These are phyloP conservation scores for Arctostaphylos glauca DNA, from an alignment of 148 eudicot species.

Conservation along the genomic window DNA sequence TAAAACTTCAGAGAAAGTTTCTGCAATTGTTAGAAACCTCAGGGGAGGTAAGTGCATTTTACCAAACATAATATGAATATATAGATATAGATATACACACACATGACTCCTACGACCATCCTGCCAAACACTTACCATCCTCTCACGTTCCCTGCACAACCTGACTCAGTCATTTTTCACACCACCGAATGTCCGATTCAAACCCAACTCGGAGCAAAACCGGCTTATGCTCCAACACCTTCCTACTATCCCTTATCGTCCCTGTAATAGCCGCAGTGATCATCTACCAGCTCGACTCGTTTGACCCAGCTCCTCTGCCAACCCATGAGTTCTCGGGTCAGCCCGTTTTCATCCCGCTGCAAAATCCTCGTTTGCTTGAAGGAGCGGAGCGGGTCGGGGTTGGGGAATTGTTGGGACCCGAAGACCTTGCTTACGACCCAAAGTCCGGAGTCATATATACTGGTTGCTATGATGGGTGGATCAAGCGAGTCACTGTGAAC, in stretches of 20 bases:
- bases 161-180: neutral
- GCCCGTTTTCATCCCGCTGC: conserved; percentile 21
- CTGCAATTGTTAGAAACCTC: too few species aligned
- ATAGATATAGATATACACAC: too few species aligned
- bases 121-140: too few species aligned
- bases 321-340: conserved; percentile 33
- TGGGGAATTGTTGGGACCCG: conserved; percentile 51
- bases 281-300: conserved; percentile 48
- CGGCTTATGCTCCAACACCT: conserved; percentile 15
- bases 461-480: conserved; percentile 69
- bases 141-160: neutral
- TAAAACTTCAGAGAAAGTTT: too few species aligned
- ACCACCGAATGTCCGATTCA: neutral
- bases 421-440: conserved; percentile 57
- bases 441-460: conserved; percentile 39
- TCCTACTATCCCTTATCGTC: conserved; percentile 15
- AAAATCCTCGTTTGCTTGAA: conserved; percentile 32
- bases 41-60: too few species aligned
- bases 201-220: neutral
- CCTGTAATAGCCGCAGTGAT: conserved; percentile 30
- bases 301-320: conserved; percentile 50
- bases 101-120: too few species aligned
- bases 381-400: conserved; percentile 45
- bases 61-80: too few species aligned
- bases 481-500: conserved; percentile 43